Percentiles rank a stretch among this genome's conserved stretches.
These are phyloP conservation scores for Penicillium sp. DNA, from an alignment of 2,329 filamentous ascomycete species.

Conservation along the genomic window DNA sequence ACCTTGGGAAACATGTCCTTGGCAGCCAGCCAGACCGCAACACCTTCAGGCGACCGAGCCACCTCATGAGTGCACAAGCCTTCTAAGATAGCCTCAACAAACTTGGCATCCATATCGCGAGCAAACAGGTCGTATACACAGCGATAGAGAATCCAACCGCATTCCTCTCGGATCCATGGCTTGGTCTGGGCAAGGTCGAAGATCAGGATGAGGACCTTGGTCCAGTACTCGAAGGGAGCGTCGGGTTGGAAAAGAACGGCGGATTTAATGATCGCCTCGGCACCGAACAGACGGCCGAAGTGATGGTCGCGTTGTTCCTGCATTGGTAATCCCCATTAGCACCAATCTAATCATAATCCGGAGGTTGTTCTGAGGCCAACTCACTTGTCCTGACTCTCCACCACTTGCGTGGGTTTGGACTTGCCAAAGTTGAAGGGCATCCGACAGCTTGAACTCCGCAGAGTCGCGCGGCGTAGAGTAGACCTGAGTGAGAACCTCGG, in stretches of 20 bases:
- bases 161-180: conserved; percentile 86
- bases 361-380: conserved; percentile 10
- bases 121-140: conserved; percentile 59
- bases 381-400: conserved; percentile 56
- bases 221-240: conserved; percentile 52
- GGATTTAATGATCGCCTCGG: conserved; percentile 82
- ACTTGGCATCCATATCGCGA: conserved; percentile 43
- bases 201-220: conserved; percentile 69
- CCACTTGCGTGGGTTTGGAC: conserved; percentile 54
- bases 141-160: conserved; percentile 77
- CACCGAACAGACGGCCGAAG: conserved; percentile 83
- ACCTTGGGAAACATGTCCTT: conserved; percentile 64
- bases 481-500: conserved; percentile 74
- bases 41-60: conserved; percentile 79
- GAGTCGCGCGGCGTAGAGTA: conserved; percentile 48
- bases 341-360: neutral
- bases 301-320: conserved; percentile 84
- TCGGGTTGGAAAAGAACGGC: conserved; percentile 65
- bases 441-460: conserved; percentile 39
- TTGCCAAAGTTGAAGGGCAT: conserved; percentile 54
- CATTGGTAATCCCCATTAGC: conserved; percentile 53
- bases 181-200: conserved; percentile 77
- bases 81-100: conserved; percentile 63
- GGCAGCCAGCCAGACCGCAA: conserved; percentile 81
- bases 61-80: conserved; percentile 65